Percentiles rank a stretch among this genome's conserved stretches.
Conservation (phyloP, 768 basidiomycete genomes). For the Kwoniella europaea region DNA sequence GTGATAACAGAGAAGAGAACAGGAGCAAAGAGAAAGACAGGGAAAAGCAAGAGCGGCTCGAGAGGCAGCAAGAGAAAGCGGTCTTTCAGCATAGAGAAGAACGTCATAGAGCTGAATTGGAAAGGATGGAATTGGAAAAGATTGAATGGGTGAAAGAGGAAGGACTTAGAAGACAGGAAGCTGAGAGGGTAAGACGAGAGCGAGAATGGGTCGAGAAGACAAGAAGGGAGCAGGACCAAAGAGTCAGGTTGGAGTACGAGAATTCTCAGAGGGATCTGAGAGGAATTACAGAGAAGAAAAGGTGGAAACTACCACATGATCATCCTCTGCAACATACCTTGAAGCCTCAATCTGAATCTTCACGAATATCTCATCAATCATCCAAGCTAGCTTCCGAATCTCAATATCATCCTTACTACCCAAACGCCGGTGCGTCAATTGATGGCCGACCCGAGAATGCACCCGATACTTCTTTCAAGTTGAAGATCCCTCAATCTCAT, state of each 20-base stretch:
- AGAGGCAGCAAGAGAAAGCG: background rate
- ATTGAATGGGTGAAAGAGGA: background rate
- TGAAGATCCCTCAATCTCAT: no score
- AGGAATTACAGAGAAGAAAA: background rate
- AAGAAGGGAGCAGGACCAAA: background rate
- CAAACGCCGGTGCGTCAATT: background rate
- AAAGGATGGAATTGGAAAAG: background rate
- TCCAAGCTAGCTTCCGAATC: background rate
- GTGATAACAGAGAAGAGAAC: background rate
- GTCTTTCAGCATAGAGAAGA: background rate
- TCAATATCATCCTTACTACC: background rate
- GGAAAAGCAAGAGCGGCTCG: background rate
- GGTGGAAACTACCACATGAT: conserved; percentile 2
- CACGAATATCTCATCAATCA: background rate
- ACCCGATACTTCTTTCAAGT: no score
- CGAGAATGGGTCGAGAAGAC: background rate
- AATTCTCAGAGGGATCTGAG: background rate
- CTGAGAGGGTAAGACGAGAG: background rate
- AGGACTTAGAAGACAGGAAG: background rate
- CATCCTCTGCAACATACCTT: background rate
- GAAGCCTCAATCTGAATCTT: background rate
- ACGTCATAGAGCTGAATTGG: background rate
- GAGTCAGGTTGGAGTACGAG: background rate
- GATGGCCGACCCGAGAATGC: no score
- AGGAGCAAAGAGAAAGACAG: background rate